Evolutionary conservation across 2,329 filamentous ascomycete species (phyloP).

Genomic region (Sporothrix euskadiensis): DNA sequence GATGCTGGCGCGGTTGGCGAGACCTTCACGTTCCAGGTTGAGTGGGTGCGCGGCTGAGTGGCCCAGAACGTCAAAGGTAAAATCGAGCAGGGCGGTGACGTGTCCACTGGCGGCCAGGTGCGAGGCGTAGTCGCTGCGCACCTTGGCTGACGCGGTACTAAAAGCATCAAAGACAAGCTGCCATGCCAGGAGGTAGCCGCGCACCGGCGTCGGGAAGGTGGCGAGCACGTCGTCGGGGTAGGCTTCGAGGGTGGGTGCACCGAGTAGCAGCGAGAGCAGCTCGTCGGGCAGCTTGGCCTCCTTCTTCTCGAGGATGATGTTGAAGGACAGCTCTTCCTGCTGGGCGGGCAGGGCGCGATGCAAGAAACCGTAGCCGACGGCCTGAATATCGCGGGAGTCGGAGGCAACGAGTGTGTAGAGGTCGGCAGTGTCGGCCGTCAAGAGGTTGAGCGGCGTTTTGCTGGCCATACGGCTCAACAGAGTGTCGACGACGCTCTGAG

Average conservation of each 20-base stretch:
- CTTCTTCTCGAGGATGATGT: conserved; percentile 69
- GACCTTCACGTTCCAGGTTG: conserved; percentile 68
- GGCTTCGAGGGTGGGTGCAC: conserved; percentile 70
- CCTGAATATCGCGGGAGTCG: conserved; percentile 72
- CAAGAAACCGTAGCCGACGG: conserved; percentile 76
- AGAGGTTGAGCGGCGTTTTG: conserved; percentile 60
- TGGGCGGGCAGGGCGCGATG: conserved; percentile 74
- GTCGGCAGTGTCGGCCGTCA: conserved; percentile 65
- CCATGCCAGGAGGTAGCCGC: conserved; percentile 87
- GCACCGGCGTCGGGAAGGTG: conserved; percentile 67
- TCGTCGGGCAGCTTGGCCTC: conserved; percentile 78
- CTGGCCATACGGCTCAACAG: conserved; percentile 69
- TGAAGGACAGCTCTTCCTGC: conserved; percentile 81
- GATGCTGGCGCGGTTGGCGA: conserved; percentile 56
- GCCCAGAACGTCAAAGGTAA: conserved; percentile 82
- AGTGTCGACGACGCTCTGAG: conserved; percentile 72
- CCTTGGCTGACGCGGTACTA: conserved; percentile 72
- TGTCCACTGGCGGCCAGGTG: conserved; percentile 74
- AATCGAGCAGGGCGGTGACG: conserved; percentile 68
- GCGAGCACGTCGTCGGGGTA: conserved; percentile 66
- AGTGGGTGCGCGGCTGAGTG: conserved; percentile 72
- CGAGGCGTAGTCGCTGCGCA: conserved; percentile 77
- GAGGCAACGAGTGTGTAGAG: conserved; percentile 77
- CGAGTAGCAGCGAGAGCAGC: conserved; percentile 77
- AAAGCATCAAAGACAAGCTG: conserved; percentile 87